Conservation (phyloP, 129 eudicot genomes). For the Solidago caesia region DNA sequence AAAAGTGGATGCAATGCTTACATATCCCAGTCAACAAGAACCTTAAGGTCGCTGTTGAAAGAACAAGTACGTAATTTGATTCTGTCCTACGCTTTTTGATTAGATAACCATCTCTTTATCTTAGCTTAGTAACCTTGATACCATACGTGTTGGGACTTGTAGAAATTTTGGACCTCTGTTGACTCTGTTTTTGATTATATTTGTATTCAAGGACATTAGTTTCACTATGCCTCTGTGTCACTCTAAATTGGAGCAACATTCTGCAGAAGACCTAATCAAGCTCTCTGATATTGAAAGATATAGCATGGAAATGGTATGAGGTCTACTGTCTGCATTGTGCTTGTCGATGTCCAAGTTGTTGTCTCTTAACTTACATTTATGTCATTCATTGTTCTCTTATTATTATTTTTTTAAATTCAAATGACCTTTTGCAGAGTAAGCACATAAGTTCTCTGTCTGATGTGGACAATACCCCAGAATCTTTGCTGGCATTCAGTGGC, state of each 20-base stretch:
- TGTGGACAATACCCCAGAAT: constrained; percentile 65
- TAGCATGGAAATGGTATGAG: constrained; percentile 60
- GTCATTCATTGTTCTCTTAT: not conserved
- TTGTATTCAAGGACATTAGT: constrained; percentile 50
- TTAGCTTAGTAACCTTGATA: too few relatives aligned
- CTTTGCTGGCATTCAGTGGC: constrained; percentile 57
- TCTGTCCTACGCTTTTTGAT: constrained; percentile 2
- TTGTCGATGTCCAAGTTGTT: too few relatives aligned
- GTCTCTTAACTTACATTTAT: not conserved
- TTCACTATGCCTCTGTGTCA: constrained; percentile 80
- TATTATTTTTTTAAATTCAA: not conserved
- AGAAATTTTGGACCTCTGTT: not conserved
- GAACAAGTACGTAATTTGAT: constrained; percentile 25
- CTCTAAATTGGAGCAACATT: constrained; percentile 69
- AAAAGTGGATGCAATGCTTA: constrained; percentile 55
- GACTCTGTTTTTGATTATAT: not conserved
- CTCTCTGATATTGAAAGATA: constrained; percentile 76
- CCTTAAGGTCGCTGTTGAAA: constrained; percentile 24
- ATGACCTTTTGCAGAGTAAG: constrained; percentile 7
- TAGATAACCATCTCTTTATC: not conserved
- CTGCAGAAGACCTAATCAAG: constrained; percentile 80
- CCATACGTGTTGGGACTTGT: not conserved
- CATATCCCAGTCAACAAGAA: constrained; percentile 55
- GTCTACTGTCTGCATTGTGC: not conserved
- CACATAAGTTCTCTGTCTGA: not conserved